Percentiles rank a stretch among this genome's conserved stretches.
These are phyloP conservation scores for Exserohilum rostratum DNA, from an alignment of 2,329 filamentous ascomycete genomes.

Conservation along the genomic window DNA sequence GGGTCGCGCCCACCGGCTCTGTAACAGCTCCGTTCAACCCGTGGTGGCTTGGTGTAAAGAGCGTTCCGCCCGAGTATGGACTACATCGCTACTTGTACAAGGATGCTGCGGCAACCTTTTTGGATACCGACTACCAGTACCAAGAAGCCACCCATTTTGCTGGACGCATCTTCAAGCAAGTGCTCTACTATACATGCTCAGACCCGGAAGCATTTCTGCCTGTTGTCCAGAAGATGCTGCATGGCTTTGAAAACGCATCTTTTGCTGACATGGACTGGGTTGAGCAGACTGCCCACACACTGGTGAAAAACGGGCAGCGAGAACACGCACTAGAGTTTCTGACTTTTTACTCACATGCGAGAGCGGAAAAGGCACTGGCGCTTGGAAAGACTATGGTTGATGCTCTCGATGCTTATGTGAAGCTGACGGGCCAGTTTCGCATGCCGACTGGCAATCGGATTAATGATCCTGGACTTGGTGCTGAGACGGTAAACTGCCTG, in stretches of 20 bases:
- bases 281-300: slow-evolving; percentile 24
- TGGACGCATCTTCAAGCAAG: slow-evolving; percentile 36
- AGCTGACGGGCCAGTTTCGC: slow-evolving; percentile 30
- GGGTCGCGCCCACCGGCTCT: slow-evolving; percentile 43
- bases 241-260: slow-evolving; percentile 36
- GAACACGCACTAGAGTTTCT: slow-evolving; percentile 25
- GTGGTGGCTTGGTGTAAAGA: slow-evolving; percentile 45
- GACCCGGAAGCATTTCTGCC: slow-evolving; percentile 30
- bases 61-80: slow-evolving; percentile 39
- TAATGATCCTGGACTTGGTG: slow-evolving; percentile 35
- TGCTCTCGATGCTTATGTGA: slow-evolving; percentile 32
- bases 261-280: slow-evolving; percentile 32
- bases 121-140: slow-evolving; percentile 43
- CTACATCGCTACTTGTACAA: slow-evolving; percentile 46
- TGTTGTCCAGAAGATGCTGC: slow-evolving; percentile 33
- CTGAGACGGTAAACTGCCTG: slow-evolving; percentile 39
- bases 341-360: slow-evolving; percentile 35
- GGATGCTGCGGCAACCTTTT: slow-evolving; percentile 40
- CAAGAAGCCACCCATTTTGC: slow-evolving; percentile 39
- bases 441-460: slow-evolving; percentile 28
- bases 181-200: slow-evolving; percentile 41
- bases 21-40: slow-evolving; percentile 45
- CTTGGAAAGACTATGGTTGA: slow-evolving; percentile 35
- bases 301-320: slow-evolving; percentile 25
- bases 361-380: slow-evolving; percentile 33